Evolutionary conservation across 2,329 filamentous ascomycete species (phyloP), one percentile per base, ranked within the genome.

Genomic region (Trichophyton equinum): DNA sequence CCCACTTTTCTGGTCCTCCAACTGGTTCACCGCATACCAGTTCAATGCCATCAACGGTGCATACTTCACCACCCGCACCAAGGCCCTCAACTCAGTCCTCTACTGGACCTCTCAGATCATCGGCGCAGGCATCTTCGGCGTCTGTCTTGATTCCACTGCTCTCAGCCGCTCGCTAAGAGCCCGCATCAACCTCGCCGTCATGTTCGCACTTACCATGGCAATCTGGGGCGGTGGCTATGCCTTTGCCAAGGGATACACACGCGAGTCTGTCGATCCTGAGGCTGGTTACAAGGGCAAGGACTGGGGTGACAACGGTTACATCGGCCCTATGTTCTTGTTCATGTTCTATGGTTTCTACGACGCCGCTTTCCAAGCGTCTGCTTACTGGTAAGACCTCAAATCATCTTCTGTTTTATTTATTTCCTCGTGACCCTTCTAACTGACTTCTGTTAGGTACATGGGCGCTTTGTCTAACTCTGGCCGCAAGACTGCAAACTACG

Each of bases 291-390:
- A 38, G 33, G 67, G 69, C 36, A 67, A 67, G 20, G 68, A 71
- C 20, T 65, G 59, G 59, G 71, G 69, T 60, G 79, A 84, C 60
- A 74, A 78, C 30, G 83, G 83, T 60, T 94, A 87, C 70, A 79
- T 86, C 62, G 89, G 87, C 0, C 88, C 88, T 11, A 89, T 95
- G 83, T 89, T 95, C 72, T 76, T 95, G 59, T 95, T 91, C 78
- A 89, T 95, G 68, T 91, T 91, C 74, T 95, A 94, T 72, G 90
- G 90, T 46, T 86, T 94, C 74, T 94, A 86, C 67, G 92, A 96
- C 72, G 89, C 91, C 49, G 83, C 85, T 60, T 96, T 90, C 86
- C 92, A 97, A 78, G 92, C 90, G 0, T 85, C 80, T 68, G 85
- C 91, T 57, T 96, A 97, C 79, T 96, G 91, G 91, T 82, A 72